Base-by-base conservation (phyloP, 2,329 filamentous ascomycete genomes). In the Hypomyces perniciosus region DNA sequence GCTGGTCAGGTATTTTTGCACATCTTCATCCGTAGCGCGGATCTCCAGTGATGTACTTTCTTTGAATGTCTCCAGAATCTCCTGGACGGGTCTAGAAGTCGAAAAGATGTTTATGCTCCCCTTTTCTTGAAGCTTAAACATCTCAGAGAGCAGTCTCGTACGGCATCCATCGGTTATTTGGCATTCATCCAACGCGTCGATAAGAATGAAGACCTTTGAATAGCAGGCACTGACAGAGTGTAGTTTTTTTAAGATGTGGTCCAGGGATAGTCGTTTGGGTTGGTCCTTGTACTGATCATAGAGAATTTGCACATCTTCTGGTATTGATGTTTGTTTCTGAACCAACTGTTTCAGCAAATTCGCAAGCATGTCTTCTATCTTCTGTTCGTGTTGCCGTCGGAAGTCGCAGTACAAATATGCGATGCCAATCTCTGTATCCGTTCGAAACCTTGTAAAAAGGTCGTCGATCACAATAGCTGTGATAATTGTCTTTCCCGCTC, bases 401-500 rank as follows among this genome's bases (percentile, higher is more conserved):
- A 44, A 44, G n/a, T 44, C 26, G n/a, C n/a, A 31, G 30, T 44
- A 44, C 7, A 44, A 5, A n/a, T 31, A 44, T 44, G 42, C 42
- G 4, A 44, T n/a, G 12, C 42, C 42, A 44, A 44, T 27, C 12
- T 31, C 26, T 6, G 6, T 2, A 29, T 26, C 6, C n/a, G 12
- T 12, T 12, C 26, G 28, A 44, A 31, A n/a, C 1, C 13, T 5
- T 7, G 5, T 44, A 48, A 6, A 10, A 10, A 2, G 60, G 28
- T 75, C 12, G 4, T 77, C 63, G 0, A 78, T 55, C 0, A 72
- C 65, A 9, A 71, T 67, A 0, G 73, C 67, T 0, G 71, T 59
- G 1, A 74, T 47, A 4, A 76, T 72, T 0, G 73, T 78, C 57
- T 78, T 79, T 2, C 75, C 74, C 0, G 73, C 69, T 4, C 75